Percentiles rank a stretch among this genome's conserved stretches.
Conservation (phyloP, 352 stramenopile species). For the Pythium sukuiense region DNA sequence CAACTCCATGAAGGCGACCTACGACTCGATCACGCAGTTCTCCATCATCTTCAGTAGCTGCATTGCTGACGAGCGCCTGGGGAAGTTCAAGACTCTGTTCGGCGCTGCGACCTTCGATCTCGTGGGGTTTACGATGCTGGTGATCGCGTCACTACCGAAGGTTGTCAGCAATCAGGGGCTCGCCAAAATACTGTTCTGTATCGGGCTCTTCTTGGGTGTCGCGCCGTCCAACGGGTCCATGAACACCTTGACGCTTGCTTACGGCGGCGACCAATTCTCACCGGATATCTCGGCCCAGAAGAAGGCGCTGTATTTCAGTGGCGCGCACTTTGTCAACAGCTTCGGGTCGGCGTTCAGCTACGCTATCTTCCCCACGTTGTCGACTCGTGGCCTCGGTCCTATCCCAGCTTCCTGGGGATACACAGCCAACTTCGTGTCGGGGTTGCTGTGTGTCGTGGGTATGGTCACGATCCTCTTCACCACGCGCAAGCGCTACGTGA, state of each 20-base stretch:
- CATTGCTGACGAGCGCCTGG: conserved; percentile 32
- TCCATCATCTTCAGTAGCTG: conserved; percentile 26
- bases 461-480: conserved; percentile 19
- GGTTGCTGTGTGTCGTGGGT: conserved; percentile 21
- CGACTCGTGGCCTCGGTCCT: conserved; percentile 39
- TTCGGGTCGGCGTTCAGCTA: conserved; percentile 50
- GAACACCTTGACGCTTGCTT: conserved; percentile 28
- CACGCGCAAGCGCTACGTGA: conserved; percentile 29
- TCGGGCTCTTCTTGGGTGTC: conserved; percentile 32
- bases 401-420: conserved; percentile 51
- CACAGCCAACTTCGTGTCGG: conserved; percentile 50
- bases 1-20: conserved; percentile 36
- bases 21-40: conserved; percentile 31
- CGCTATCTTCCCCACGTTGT: conserved; percentile 48
- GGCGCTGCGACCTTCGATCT: conserved; percentile 24
- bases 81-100: conserved; percentile 36
- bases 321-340: conserved; percentile 59
- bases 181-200: conserved; percentile 26
- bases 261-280: conserved; percentile 38
- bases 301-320: conserved; percentile 44
- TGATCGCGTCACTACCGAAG: conserved; percentile 27
- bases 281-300: conserved; percentile 22
- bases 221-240: too few species aligned
- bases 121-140: conserved; percentile 23
- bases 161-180: conserved; percentile 16